Evolutionary conservation across 2,329 filamentous ascomycete species (phyloP), one percentile per base, ranked within the genome.

Genomic region (Amauroascus niger): DNA sequence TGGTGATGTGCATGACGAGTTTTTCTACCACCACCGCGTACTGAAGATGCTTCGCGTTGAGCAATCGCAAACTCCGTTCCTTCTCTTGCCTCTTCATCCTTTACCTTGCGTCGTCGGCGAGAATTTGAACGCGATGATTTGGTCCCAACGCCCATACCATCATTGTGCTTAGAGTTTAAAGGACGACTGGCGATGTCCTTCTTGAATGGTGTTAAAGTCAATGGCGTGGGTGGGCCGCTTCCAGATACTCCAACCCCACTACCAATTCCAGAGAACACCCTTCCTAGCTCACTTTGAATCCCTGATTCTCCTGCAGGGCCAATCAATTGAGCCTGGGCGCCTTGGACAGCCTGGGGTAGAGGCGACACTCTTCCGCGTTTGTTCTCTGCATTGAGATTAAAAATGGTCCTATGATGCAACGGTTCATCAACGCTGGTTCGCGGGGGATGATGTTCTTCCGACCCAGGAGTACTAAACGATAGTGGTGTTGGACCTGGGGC

Each of bases 241-340:
- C 75, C 76, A 26, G 72, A 71, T 58, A 76, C 76, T 28, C 80
- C 80, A 16, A 84, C 75, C 33, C 83, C 83, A 66, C 81, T 83
- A 14, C 83, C 90, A 60, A 97, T 88, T n/a, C 91, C 91, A 16
- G 88, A 88, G 70, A 95, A 96, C 78, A 96, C 95, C 58, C 88
- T 84, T 26, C 90, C 90, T 66, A 96, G 90, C 67, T 96, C 91
- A 65, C 84, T 94, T 75, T 96, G 95, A 64, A 96, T 95, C 41
- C 86, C 86, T 9, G 88, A 86, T 67, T 95, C 89, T 14, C 84
- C 86, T 13, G 83, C 81, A 5, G 88, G 87, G 2, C 86, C 87
- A 51, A 86, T 79, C 65, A 96, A 90, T 0, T 96, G 90, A 20
- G 91, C 90, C 67, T 95, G 90, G 1, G 87, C 90, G 20, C 91